A percentile compares a stretch with the other conserved stretches of the same genome.
Conservation (phyloP, 176 grass and related monocot species). For the Bonia amplexicaulis region DNA sequence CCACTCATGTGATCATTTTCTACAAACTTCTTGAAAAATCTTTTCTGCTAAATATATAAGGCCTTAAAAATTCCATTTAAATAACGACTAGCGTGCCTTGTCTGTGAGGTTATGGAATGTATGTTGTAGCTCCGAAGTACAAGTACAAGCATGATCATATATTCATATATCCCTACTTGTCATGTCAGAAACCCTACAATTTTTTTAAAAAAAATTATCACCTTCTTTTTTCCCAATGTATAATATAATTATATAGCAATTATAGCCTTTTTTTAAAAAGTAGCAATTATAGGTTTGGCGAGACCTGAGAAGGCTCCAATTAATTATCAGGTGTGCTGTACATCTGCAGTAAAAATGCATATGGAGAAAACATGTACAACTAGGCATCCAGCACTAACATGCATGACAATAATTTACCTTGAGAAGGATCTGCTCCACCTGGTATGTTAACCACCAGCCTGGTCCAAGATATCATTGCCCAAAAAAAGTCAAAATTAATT, state of each 20-base stretch:
- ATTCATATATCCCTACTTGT: no score
- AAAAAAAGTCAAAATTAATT: background rate
- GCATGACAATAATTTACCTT: constrained; percentile 42
- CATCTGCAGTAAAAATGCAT: background rate
- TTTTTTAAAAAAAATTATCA: background rate
- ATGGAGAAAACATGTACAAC: background rate
- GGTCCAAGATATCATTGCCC: background rate
- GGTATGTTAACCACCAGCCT: constrained; percentile 90
- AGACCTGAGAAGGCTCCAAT: background rate
- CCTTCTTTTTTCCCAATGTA: no score
- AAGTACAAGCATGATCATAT: no score
- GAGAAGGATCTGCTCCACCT: constrained; percentile 70
- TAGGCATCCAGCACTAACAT: background rate
- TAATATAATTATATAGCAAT: background rate
- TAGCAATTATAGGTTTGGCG: background rate
- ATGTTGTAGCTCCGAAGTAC: no score
- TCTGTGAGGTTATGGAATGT: no score
- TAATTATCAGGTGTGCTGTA: background rate
- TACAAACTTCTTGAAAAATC: no score
- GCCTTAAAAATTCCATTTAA: no score
- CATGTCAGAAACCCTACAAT: no score
- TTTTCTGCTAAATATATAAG: no score
- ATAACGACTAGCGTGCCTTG: no score
- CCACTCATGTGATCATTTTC: no score
- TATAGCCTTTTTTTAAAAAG: background rate